Evolutionary conservation across 139 green algal genomes (phyloP), one percentile per base, ranked within the genome.

Genomic region (Asterochloris sp.): DNA sequence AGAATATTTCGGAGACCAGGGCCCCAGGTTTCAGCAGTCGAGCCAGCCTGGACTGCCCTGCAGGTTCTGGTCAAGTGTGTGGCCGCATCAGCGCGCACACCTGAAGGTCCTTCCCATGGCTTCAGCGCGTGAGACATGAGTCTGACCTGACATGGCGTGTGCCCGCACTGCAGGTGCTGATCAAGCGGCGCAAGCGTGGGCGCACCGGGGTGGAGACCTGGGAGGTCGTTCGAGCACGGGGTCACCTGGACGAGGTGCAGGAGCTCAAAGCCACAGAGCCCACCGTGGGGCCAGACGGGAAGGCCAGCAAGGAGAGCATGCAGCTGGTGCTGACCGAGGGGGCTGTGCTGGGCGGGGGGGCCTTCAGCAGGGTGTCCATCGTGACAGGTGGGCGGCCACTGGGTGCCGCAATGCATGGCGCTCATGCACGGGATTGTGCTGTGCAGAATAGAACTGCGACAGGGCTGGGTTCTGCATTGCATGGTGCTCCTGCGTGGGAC

Each of bases 211-310:
- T 60, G 1, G 85, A 88, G n/a, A 82, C 79, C n/a, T 97, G 92
- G 93, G 95, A 98, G 86, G 89, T 96, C 54, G 92, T 98, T 62
- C 85, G 91, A 0, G 91, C 94, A 17, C 84, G 89, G 0, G 95
- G 95, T 13, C 95, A 98, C 85, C 75, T 96, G 76, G 95, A 98
- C 76, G 95, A 98, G 84, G 94, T 98, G 69, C 87, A 91, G 84
- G 92, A 96, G 81, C 90, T 98, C 68, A 84, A 77, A 54, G 27
- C 83, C n/a, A 64, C 47, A 12, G 47, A 83, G 79, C 29, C 79
- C 6, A 38, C 79, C 23, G 62, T 74, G 64, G 78, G 29, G 16
- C 29, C 62, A 62, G n/a, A 75, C 15, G 29, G 63, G 12, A 62
- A 47, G 61, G 62, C 78, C 78, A 78, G 66, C 68, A 76, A 78